Evolutionary conservation across 306 rosid species (phyloP).

Genomic region (Acacia acuminata): DNA sequence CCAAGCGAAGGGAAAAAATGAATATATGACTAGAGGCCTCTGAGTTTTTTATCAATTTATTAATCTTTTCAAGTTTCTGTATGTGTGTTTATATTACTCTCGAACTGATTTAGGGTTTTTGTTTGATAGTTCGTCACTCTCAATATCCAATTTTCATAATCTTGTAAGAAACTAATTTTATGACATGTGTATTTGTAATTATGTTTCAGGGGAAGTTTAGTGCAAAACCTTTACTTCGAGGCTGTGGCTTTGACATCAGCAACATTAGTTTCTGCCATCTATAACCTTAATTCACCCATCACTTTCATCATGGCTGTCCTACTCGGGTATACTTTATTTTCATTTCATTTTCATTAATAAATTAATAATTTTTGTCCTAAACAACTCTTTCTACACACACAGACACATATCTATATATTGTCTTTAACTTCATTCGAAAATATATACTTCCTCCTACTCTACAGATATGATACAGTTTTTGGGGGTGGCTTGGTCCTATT

Average conservation of each 20-base stretch:
- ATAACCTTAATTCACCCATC: conserved; percentile 49
- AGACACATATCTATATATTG: neutral
- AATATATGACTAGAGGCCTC: no score
- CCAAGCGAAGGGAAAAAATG: no score
- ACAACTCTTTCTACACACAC: neutral
- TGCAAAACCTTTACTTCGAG: conserved; percentile 41
- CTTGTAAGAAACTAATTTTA: neutral
- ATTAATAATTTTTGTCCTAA: neutral
- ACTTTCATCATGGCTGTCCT: conserved; percentile 51
- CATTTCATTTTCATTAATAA: neutral
- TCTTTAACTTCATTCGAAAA: neutral
- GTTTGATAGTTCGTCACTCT: neutral
- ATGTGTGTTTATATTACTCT: neutral
- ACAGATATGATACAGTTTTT: no score
- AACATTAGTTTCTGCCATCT: conserved; percentile 52
- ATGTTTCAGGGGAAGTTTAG: conserved; percentile 46
- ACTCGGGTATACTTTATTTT: conserved; percentile 31
- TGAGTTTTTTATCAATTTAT: neutral
- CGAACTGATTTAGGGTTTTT: neutral
- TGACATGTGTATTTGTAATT: neutral
- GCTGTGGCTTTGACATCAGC: conserved; percentile 49
- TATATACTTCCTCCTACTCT: neutral
- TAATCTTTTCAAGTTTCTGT: neutral
- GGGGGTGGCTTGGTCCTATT: no score
- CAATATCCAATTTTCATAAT: neutral